Conservation (phyloP, 148 eudicot species). For the Camellia granthamiana region DNA sequence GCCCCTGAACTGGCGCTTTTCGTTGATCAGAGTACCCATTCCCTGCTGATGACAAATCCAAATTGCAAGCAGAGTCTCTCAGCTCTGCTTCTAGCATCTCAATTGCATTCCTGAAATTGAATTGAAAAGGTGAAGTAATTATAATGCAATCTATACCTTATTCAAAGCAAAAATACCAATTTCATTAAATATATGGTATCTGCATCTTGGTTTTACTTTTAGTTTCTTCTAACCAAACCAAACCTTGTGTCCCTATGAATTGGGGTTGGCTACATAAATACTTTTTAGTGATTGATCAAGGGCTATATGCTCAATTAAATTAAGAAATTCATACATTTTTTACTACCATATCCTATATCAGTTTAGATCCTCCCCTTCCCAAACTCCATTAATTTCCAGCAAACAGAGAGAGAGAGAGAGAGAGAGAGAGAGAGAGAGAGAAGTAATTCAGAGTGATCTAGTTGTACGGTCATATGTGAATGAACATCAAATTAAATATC, state of each 20-base stretch:
- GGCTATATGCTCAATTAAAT: no score
- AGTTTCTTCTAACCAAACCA: no score
- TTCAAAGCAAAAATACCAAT: background rate
- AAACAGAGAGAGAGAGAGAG: background rate
- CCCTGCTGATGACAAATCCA: constrained; percentile 24
- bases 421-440: no score
- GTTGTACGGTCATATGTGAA: background rate
- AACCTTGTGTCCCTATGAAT: no score
- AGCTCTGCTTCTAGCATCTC: constrained; percentile 75
- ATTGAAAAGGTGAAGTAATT: background rate
- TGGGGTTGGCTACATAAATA: no score
- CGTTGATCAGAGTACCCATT: constrained; percentile 37
- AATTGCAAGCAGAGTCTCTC: constrained; percentile 35
- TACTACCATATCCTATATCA: no score
- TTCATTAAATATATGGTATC: background rate
- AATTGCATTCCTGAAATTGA: constrained; percentile 75
- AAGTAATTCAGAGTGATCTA: background rate
- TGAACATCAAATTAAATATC: background rate
- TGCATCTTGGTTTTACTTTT: background rate
- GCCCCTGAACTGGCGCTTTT: constrained; percentile 27
- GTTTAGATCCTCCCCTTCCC: background rate
- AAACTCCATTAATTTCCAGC: background rate
- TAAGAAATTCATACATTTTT: no score
- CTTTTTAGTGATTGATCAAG: no score
- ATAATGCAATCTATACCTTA: background rate